A percentile compares a stretch with the other conserved stretches of the same genome.
Conservation (phyloP, 2,329 filamentous ascomycete species). For the Talaromyces sp. region DNA sequence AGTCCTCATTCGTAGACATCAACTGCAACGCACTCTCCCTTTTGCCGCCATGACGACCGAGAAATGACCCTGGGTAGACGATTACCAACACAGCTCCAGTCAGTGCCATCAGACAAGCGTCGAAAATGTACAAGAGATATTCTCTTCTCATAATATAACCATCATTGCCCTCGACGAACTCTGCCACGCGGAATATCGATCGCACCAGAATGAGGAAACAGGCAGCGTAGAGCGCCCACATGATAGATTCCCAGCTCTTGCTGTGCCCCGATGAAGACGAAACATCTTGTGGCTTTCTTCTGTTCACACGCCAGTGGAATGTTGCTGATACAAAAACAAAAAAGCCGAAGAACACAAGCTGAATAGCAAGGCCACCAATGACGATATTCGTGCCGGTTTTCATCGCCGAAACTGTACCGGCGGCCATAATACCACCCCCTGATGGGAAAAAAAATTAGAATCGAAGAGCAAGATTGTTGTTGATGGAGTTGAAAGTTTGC, state of each 20-base stretch:
- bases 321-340: conserved; percentile 20
- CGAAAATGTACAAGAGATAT: conserved; percentile 18
- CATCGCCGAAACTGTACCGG: conserved; percentile 8
- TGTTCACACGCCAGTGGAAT: conserved; percentile 23
- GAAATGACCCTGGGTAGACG: neutral
- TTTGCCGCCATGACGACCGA: neutral
- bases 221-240: conserved; percentile 22
- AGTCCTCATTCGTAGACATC: no score
- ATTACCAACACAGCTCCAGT: neutral
- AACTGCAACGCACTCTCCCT: neutral
- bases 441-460: neutral
- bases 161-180: conserved; percentile 16
- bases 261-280: conserved; percentile 13
- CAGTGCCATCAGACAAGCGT: conserved; percentile 16
- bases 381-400: conserved; percentile 20
- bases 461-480: neutral
- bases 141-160: conserved; percentile 16
- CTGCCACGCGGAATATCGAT: conserved; percentile 17
- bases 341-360: conserved; percentile 25
- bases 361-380: conserved; percentile 25
- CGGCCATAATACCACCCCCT: conserved; percentile 1
- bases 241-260: conserved; percentile 22
- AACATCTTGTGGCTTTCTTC: conserved; percentile 20
- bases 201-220: conserved; percentile 16
- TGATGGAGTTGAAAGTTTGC: neutral